Base-by-base conservation (phyloP, 257 asterid genomes). In the Lantana camara region DNA sequence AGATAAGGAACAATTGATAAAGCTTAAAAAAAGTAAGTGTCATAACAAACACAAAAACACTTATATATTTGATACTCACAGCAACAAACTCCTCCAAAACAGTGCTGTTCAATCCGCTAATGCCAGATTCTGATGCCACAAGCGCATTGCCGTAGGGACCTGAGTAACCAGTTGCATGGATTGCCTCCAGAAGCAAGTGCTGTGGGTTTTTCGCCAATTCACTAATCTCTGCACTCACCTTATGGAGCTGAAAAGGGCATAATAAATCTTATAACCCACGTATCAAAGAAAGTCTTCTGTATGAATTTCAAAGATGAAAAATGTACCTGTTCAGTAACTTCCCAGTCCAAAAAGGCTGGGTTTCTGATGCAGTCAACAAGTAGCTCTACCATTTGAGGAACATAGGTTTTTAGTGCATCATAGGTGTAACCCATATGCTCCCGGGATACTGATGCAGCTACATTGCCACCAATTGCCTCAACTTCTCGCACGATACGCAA, bases 331-430 rank as follows among this genome's bases (percentile, higher is more conserved):
- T 93, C 99, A 20, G 68, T 77, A 66, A 90, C 95, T 82, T 93
- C 99, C 97, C 97, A 93, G 51, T 93, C 99, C 75, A 90, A 76
- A 70, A 90, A 93, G 0, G 87, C 96, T 15, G 96, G 97, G 73
- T 93, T 93, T 71, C 95, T 85, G 69, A 87, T 96, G 56, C 71
- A 65, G 73, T 93, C 99, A 69, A 72, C 58, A 40, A 93, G 95
- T 73, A 93, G 84, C 81, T 93, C 96, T 62, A 93, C 95, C 99
- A 90, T 90, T 62, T 83, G 92, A 29, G 99, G 99, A 55, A 79
- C 72, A 71, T 83, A 86, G 24, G 89, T 79, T 66, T 80, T 93
- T 45, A 90, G 72, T 56, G 90, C 92, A 75, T 87, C 99, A 58
- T 73, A 93, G 71, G 86, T 79, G 77, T 90, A 93, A 67, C 83